A percentile compares a stretch with the other conserved stretches of the same genome.
Conservation (phyloP, 805 yeast genomes). For the Lipomyces lipofer region DNA sequence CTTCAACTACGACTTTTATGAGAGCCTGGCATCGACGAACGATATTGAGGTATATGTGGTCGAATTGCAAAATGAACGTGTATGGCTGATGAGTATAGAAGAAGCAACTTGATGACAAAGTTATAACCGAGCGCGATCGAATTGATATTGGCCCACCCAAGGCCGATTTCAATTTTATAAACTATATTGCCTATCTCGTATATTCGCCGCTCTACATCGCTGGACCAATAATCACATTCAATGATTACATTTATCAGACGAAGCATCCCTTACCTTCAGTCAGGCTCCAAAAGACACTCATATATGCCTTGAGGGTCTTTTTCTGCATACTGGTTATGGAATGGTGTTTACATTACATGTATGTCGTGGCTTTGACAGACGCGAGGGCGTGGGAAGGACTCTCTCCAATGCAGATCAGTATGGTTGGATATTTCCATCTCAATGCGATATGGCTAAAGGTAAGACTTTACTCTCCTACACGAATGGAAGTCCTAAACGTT, state of each 20-base stretch:
- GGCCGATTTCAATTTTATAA: slow-evolving; percentile 59
- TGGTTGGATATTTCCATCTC: slow-evolving; percentile 89
- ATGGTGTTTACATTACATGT: slow-evolving; percentile 77
- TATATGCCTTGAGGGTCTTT: slow-evolving; percentile 66
- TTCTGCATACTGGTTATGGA: slow-evolving; percentile 88
- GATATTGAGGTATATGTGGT: slow-evolving; percentile 24
- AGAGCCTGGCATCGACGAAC: slow-evolving; percentile 2
- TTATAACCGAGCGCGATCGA: slow-evolving; percentile 59
- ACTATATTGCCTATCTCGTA: slow-evolving; percentile 72
- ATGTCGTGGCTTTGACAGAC: slow-evolving; percentile 90
- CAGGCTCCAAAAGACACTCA: slow-evolving; percentile 50
- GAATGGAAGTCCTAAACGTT: no score
- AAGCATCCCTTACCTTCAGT: slow-evolving; percentile 61
- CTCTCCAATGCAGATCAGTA: slow-evolving; percentile 88
- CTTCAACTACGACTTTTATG: slow-evolving; percentile 69
- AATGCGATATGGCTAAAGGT: slow-evolving; percentile 88
- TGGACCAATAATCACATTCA: slow-evolving; percentile 92
- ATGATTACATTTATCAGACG: slow-evolving; percentile 79
- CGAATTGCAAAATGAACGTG: neutral
- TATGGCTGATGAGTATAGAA: slow-evolving; percentile 12
- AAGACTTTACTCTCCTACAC: no score
- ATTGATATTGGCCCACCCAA: slow-evolving; percentile 62
- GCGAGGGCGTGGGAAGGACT: slow-evolving; percentile 87
- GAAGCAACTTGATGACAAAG: slow-evolving; percentile 23
- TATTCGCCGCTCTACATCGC: slow-evolving; percentile 92